Conservation (phyloP, 306 rosid genomes). For the Bauhinia variegata region DNA sequence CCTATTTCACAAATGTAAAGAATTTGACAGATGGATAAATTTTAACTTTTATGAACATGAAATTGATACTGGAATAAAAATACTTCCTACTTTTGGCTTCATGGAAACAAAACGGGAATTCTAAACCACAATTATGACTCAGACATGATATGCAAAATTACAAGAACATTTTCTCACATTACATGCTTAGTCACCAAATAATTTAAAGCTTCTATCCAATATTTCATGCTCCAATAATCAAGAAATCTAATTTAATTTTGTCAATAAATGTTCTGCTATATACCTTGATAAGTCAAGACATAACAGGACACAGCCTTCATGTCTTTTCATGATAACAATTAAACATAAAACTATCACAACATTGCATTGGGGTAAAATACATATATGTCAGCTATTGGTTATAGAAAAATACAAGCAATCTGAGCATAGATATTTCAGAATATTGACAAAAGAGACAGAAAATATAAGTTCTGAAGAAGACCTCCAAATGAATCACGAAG, state of each 20-base stretch:
- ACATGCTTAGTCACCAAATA: background rate
- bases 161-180: background rate
- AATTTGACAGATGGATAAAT: slow-evolving; percentile 3
- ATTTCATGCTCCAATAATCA: background rate
- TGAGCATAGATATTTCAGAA: background rate
- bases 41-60: slow-evolving; percentile 4
- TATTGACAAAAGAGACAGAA: slow-evolving; percentile 20
- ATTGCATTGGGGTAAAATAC: background rate
- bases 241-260: background rate
- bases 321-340: background rate
- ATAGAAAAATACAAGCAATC: background rate
- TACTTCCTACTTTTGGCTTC: background rate
- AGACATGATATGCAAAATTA: background rate
- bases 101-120: background rate
- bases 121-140: background rate
- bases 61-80: background rate
- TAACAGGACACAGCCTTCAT: background rate
- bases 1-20: slow-evolving; percentile 41
- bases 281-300: background rate
- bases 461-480: slow-evolving; percentile 29
- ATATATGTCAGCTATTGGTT: background rate
- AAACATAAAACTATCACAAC: background rate
- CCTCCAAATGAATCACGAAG: slow-evolving; percentile 88
- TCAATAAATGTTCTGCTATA: too few species aligned
- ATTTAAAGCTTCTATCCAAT: background rate